phyloP scores from a whole-genome alignment of 1,139 yeast species.

The Suhomyces anneliseae region DNA sequence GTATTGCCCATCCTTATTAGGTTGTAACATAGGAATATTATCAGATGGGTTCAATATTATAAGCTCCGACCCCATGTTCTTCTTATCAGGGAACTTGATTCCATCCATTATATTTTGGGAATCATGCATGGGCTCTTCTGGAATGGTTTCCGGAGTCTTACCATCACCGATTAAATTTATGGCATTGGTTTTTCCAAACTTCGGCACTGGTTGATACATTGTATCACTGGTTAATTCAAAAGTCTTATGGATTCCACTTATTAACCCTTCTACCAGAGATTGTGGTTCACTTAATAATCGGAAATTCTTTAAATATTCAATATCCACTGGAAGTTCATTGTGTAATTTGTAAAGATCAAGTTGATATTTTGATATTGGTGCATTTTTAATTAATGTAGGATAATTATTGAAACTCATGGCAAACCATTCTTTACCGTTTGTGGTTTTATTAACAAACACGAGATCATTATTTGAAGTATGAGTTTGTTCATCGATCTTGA shows the following conservation, averaged over 20 bases:
- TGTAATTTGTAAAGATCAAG: constrained; percentile 31
- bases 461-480: constrained; percentile 32
- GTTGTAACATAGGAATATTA: not conserved
- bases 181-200: constrained; percentile 21
- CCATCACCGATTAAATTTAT: constrained; percentile 11
- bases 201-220: constrained; percentile 39
- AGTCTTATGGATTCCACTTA: constrained; percentile 54
- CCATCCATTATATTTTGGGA: constrained; percentile 34
- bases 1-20: not conserved
- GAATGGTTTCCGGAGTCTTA: constrained; percentile 11
- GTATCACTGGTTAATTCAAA: constrained; percentile 35
- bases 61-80: constrained; percentile 13
- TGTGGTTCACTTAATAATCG: constrained; percentile 16
- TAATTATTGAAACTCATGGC: constrained; percentile 78
- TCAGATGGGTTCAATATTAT: constrained; percentile 11
- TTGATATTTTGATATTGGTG: constrained; percentile 67
- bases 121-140: constrained; percentile 12
- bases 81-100: constrained; percentile 30
- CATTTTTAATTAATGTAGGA: constrained; percentile 78
- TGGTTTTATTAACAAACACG: constrained; percentile 66
- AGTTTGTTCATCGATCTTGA: constrained; percentile 21
- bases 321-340: constrained; percentile 14
- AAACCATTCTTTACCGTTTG: constrained; percentile 70
- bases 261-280: constrained; percentile 30
- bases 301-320: constrained; percentile 19